phyloP scores from a whole-genome alignment of 2,329 filamentous ascomycete genomes.

The Paracoccidioides lutzii region DNA sequence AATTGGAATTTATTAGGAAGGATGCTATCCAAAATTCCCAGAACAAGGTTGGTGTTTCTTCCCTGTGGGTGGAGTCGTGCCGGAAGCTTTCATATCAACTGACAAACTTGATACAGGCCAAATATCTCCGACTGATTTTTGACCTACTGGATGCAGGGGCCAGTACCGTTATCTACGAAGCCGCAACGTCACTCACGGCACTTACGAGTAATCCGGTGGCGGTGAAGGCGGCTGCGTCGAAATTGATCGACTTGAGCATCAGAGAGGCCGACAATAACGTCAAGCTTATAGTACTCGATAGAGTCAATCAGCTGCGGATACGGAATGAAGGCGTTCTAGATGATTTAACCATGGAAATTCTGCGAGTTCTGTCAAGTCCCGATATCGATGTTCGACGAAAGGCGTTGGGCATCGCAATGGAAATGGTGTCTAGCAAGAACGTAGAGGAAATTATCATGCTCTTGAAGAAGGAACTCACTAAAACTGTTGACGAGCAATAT shows the following conservation, averaged over 20 bases:
- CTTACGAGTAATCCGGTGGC: constrained; percentile 94
- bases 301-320: constrained; percentile 74
- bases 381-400: constrained; percentile 94
- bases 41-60: constrained; percentile 58
- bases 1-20: constrained; percentile 94
- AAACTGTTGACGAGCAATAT: constrained; percentile 96
- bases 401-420: constrained; percentile 75
- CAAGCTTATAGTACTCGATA: constrained; percentile 92
- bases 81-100: neutral
- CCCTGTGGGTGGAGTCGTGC: neutral
- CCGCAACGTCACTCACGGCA: constrained; percentile 83
- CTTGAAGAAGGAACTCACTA: constrained; percentile 92
- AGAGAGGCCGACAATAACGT: constrained; percentile 99
- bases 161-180: constrained; percentile 94
- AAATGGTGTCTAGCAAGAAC: constrained; percentile 98
- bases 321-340: constrained; percentile 86
- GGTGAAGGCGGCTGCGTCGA: constrained; percentile 87
- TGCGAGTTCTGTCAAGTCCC: constrained; percentile 85
- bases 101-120: constrained; percentile 45
- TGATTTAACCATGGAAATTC: constrained; percentile 91
- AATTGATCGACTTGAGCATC: constrained; percentile 94
- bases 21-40: constrained; percentile 89
- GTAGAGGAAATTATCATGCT: constrained; percentile 94
- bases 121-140: constrained; percentile 88
- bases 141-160: constrained; percentile 86